These are phyloP conservation scores for Botryosphaeria dothidea DNA, from an alignment of 2,329 filamentous ascomycete species.

Conservation along the genomic window DNA sequence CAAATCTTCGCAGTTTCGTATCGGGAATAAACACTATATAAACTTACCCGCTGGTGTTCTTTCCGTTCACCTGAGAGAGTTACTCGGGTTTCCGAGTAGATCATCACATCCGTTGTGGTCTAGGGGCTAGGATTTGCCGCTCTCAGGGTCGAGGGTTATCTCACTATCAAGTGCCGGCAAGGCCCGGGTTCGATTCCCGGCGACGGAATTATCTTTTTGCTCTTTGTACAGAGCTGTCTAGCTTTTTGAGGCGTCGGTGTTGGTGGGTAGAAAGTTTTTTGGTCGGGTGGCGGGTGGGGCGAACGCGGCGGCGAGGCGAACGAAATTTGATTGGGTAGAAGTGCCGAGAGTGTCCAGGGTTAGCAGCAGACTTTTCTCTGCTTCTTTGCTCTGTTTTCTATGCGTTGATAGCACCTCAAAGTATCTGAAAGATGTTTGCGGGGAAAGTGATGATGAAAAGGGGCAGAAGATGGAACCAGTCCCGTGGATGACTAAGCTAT, in stretches of 20 bases:
- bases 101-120: conserved; percentile 15
- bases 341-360: neutral
- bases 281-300: neutral
- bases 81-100: neutral
- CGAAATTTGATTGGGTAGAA: neutral
- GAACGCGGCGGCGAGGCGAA: neutral
- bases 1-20: too few species aligned
- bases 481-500: neutral
- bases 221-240: neutral
- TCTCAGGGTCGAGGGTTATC: conserved; percentile 4
- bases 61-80: neutral
- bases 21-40: too few species aligned
- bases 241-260: neutral
- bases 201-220: conserved; percentile 12
- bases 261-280: neutral
- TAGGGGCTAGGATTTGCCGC: conserved; percentile 17
- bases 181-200: conserved; percentile 16
- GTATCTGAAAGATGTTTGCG: neutral
- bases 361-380: neutral
- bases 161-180: conserved; percentile 14
- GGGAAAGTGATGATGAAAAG: neutral
- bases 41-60: fast-evolving
- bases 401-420: neutral
- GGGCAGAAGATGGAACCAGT: neutral
- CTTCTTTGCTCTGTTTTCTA: neutral